phyloP scores from a whole-genome alignment of 1,284 basidiomycete species.

The Ceratobasidium papillatum region DNA sequence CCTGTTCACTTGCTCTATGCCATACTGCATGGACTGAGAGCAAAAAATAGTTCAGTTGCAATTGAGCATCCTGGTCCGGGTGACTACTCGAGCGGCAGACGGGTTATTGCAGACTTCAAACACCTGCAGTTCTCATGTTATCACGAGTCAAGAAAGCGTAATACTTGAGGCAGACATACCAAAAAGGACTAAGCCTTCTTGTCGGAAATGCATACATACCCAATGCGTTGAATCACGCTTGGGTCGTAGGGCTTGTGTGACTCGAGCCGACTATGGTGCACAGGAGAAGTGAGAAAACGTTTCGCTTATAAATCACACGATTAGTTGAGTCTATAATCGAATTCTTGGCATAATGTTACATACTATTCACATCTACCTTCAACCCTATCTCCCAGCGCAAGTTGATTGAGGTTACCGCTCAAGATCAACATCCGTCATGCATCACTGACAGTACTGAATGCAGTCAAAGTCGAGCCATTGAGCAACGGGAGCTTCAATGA shows the following conservation, averaged over 20 bases:
- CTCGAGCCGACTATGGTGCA: conserved; percentile 56
- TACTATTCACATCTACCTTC: too few species aligned
- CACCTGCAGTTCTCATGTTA: too few species aligned
- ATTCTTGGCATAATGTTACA: too few species aligned
- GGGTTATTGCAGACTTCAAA: conserved; percentile 58
- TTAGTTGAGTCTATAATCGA: too few species aligned
- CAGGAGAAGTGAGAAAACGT: conserved; percentile 59
- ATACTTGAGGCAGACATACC: conserved; percentile 29
- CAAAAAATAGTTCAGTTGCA: conserved; percentile 53
- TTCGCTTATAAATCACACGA: conserved; percentile 48
- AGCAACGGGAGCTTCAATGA: too few species aligned
- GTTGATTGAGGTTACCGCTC: too few species aligned
- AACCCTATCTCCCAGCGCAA: too few species aligned
- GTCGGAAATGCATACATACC: conserved; percentile 61
- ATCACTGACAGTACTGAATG: too few species aligned
- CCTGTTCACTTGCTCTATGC: conserved; percentile 59
- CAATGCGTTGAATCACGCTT: conserved; percentile 57
- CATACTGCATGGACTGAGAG: conserved; percentile 61
- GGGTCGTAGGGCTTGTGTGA: conserved; percentile 57
- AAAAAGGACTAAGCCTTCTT: conserved; percentile 57
- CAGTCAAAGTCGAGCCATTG: too few species aligned
- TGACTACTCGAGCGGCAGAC: conserved; percentile 56
- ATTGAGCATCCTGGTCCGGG: conserved; percentile 55
- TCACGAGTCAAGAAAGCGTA: conserved; percentile 45
- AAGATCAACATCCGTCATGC: too few species aligned